A percentile compares a stretch with the other conserved stretches of the same genome.
phyloP scores from a whole-genome alignment of 2,329 filamentous ascomycete genomes.

The Exophiala bonariae region DNA sequence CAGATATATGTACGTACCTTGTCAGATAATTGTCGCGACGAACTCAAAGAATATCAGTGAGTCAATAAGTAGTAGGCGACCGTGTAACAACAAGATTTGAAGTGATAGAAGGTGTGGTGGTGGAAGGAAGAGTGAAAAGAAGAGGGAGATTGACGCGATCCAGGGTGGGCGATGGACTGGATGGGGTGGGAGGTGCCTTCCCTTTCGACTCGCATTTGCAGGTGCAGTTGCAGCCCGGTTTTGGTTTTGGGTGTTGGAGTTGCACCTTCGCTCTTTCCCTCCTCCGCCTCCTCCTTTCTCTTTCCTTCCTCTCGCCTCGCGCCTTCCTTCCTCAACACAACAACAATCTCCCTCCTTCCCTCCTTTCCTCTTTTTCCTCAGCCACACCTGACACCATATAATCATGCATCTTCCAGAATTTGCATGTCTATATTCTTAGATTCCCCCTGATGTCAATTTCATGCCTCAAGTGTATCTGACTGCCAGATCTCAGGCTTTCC shows the following conservation, averaged over 20 bases:
- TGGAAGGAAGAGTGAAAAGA: constrained; percentile 12
- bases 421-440: not conserved
- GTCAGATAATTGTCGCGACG: constrained; percentile 13
- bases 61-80: constrained; percentile 23
- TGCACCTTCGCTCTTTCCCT: not conserved
- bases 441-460: not conserved
- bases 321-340: not conserved
- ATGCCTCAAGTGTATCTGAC: constrained; percentile 1
- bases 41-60: constrained; percentile 7
- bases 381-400: not conserved
- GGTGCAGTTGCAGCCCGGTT: too few relatives aligned
- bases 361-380: not conserved
- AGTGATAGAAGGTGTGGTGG: constrained; percentile 18
- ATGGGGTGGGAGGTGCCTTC: constrained; percentile 13
- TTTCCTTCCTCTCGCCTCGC: not conserved
- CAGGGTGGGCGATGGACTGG: constrained; percentile 14
- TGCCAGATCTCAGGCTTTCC: not conserved
- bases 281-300: not conserved
- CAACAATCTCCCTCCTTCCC: not conserved
- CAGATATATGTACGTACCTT: constrained; percentile 25
- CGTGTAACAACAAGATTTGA: constrained; percentile 7
- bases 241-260: constrained; percentile 5
- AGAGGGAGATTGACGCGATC: constrained; percentile 10
- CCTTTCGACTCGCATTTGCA: constrained; percentile 17
- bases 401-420: not conserved